Evolutionary conservation across 2,329 filamentous ascomycete species (phyloP).

Genomic region (Fusarium sp.): DNA sequence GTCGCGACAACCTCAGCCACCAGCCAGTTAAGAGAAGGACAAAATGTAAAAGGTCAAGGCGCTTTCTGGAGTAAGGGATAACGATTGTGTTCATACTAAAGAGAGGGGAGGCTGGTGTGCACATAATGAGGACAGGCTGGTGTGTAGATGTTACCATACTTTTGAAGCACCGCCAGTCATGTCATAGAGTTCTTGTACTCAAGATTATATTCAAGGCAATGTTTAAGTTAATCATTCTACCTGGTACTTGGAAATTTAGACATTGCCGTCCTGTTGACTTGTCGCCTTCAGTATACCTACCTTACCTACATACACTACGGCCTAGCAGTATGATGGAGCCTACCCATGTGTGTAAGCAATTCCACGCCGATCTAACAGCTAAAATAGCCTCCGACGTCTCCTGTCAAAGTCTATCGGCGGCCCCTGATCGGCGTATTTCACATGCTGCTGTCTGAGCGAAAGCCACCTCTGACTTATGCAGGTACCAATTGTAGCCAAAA

Average conservation of each 20-base stretch:
- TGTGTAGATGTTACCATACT: slow-evolving; percentile 14
- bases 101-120: slow-evolving; percentile 12
- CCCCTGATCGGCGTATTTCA: neutral
- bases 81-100: slow-evolving; percentile 18
- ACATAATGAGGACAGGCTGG: slow-evolving; percentile 11
- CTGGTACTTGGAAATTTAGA: too few relatives aligned
- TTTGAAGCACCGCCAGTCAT: neutral
- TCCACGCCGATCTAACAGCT: neutral
- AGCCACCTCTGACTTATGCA: slow-evolving; percentile 18
- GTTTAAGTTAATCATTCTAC: neutral
- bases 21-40: neutral
- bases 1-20: neutral
- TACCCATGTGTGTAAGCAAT: neutral
- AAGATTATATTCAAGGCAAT: slow-evolving; percentile 2
- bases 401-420: neutral
- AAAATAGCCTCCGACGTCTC: neutral
- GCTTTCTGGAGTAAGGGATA: slow-evolving; percentile 29
- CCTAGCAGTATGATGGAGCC: too few relatives aligned
- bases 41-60: slow-evolving; percentile 10
- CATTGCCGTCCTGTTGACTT: too few relatives aligned
- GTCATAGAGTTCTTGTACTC: neutral
- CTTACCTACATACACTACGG: neutral
- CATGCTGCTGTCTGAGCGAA: neutral
- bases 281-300: too few relatives aligned
- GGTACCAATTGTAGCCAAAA: slow-evolving; percentile 15